Conservation (phyloP, 306 rosid genomes). For the Rubus idaeus region DNA sequence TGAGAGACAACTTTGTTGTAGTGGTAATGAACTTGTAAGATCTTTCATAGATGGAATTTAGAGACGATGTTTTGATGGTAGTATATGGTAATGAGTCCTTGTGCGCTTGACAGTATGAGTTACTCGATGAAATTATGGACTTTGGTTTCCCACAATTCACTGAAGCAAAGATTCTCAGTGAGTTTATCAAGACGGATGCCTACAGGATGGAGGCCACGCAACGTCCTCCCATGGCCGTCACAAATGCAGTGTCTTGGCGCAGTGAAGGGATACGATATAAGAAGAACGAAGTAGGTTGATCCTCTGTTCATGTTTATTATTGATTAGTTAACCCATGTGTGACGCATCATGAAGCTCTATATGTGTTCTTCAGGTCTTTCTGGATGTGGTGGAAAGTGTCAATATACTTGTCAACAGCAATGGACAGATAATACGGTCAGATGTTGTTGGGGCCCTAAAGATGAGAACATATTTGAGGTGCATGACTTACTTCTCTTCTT, state of each 20-base stretch:
- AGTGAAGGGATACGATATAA: constrained; percentile 82
- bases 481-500: constrained; percentile 12
- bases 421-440: constrained; percentile 85
- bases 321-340: neutral
- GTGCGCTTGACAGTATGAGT: constrained; percentile 57
- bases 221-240: constrained; percentile 94
- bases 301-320: neutral
- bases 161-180: constrained; percentile 79
- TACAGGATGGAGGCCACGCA: constrained; percentile 83
- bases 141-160: constrained; percentile 87
- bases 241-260: constrained; percentile 92
- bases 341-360: neutral
- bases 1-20: constrained; percentile 84
- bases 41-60: neutral
- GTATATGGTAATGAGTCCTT: neutral
- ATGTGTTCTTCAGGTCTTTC: constrained; percentile 55
- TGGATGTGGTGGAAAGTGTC: constrained; percentile 95
- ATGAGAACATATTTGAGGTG: constrained; percentile 88
- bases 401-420: constrained; percentile 87
- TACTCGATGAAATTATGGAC: constrained; percentile 88
- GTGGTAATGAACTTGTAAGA: constrained; percentile 52
- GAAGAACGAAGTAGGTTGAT: constrained; percentile 72
- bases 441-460: constrained; percentile 83
- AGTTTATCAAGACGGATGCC: constrained; percentile 85
- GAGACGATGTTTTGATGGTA: neutral